Evolutionary conservation across 169 alveolate genomes (phyloP), one percentile per base, ranked within the genome.

Genomic region (Cardiosporidium cionae): DNA sequence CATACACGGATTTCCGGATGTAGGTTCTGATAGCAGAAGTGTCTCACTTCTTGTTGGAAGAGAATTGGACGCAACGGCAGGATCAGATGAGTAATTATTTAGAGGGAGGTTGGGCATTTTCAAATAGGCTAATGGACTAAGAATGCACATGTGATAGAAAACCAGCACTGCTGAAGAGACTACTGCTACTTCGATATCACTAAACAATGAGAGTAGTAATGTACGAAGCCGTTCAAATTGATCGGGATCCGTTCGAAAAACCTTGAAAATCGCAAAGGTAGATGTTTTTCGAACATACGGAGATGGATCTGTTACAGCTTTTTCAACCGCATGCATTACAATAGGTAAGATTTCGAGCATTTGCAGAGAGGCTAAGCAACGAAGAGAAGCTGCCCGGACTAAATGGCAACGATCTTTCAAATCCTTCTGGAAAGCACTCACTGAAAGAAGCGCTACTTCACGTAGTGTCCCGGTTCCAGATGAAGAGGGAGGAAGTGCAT

Each of bases 201-300:
- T 68, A 22, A 84, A 52, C 23, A 81, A 52, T 16, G 75, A 74
- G 2, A 81, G 52, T 27, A 86, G 65, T 63, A 84, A 6, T 16
- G 33, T 71, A 25, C 77, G 23, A n/a, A 84, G 32, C 23, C 70
- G 64, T 34, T 68, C 62, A 25, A 77, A 73, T 35, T 79, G 86
- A 36, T 79, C 87, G n/a, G 81, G 78, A 27, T 86, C 92, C 5
- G 82, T 33, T 7, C 58, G 63, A 63, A 72, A 84, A 33, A 90
- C 68, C 64, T 87, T 87, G 0, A 89, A 80, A 23, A 87, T 85
- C 31, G 89, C 84, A 64, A 84, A 86, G 7, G 91, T 90, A 16
- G 92, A 88, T 0, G 91, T 75, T 31, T 87, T 89, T 37, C 93
- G 65, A 6, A 90, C 95, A 65, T 84, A 87, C 4, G 92, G 89